Percentiles rank a stretch among this genome's conserved stretches.
Conservation (phyloP, 1,284 basidiomycete species). For the Somion occarium region DNA sequence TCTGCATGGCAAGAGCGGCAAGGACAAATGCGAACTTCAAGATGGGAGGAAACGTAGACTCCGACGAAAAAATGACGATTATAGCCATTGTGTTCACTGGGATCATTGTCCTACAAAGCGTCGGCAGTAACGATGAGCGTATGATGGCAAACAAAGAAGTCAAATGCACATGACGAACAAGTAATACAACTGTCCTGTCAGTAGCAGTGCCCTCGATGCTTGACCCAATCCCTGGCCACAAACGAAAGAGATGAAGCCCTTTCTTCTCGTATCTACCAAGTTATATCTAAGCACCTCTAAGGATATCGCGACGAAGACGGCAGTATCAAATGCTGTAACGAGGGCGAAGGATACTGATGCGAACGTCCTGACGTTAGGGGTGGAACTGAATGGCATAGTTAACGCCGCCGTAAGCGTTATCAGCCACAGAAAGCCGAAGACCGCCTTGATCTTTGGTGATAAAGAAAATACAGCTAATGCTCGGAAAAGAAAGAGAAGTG, state of each 20-base stretch:
- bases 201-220: background rate
- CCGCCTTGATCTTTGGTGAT: background rate
- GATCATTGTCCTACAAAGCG: too few relatives aligned
- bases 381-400: background rate
- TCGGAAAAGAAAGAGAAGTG: background rate
- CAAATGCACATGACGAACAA: too few relatives aligned
- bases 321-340: background rate
- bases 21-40: conserved; percentile 20
- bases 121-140: too few relatives aligned
- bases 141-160: too few relatives aligned
- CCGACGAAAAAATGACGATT: background rate
- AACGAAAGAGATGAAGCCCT: background rate
- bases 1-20: conserved; percentile 20
- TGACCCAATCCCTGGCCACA: background rate
- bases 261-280: background rate
- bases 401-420: background rate
- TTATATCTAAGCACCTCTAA: background rate
- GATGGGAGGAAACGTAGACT: background rate
- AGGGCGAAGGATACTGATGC: background rate
- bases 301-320: background rate
- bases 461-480: background rate
- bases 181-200: background rate
- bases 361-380: background rate
- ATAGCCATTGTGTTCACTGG: too few relatives aligned
- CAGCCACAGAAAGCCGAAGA: background rate